phyloP scores from a whole-genome alignment of 306 rosid species.

The Gillenia trifoliata region DNA sequence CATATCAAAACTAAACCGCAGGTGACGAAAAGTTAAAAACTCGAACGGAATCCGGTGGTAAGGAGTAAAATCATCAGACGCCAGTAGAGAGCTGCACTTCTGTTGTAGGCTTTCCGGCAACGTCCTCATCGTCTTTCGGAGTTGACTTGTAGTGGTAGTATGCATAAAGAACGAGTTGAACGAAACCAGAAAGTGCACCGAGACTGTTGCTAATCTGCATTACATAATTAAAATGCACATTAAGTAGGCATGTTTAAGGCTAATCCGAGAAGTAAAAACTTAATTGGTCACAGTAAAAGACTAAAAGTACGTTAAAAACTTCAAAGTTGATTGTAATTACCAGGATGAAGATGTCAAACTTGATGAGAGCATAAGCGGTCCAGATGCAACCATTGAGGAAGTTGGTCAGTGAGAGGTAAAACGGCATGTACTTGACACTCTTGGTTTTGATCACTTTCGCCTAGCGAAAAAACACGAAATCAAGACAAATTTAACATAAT shows the following conservation, averaged over 20 bases:
- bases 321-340: constrained; percentile 20
- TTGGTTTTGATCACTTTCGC: constrained; percentile 50
- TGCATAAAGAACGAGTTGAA: constrained; percentile 52
- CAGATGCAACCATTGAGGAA: constrained; percentile 63
- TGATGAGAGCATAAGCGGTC: constrained; percentile 74
- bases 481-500: background rate
- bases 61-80: constrained; percentile 8
- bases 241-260: background rate
- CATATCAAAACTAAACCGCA: background rate
- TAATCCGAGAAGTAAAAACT: no score
- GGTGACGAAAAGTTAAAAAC: background rate
- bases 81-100: constrained; percentile 34
- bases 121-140: background rate
- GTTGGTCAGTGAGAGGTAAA: constrained; percentile 60
- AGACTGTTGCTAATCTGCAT: constrained; percentile 62
- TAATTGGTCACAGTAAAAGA: no score
- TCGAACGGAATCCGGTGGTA: background rate
- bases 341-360: constrained; percentile 52
- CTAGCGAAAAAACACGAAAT: constrained; percentile 23
- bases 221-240: background rate
- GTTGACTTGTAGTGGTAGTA: constrained; percentile 20
- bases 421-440: constrained; percentile 80
- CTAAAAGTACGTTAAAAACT: no score
- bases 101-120: constrained; percentile 3
- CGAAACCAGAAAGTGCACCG: constrained; percentile 50